Conservation (phyloP, 179 eudicot genomes). For the Sideroxylon spinosum region DNA sequence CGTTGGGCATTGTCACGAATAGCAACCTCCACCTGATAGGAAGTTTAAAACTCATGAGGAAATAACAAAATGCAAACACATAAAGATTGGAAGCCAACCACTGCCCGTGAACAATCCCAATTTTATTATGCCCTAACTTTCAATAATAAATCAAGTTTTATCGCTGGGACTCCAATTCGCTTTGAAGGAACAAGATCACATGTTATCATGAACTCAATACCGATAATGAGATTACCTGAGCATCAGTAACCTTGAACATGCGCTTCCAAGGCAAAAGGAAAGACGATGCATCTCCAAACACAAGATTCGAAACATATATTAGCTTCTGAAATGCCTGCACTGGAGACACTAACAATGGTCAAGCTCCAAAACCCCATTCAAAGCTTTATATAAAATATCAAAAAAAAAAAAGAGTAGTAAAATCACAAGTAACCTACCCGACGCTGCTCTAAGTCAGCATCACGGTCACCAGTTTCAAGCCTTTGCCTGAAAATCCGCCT, state of each 20-base stretch:
- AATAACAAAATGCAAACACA: neutral
- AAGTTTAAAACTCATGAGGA: constrained; percentile 13
- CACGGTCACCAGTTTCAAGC: constrained; percentile 97
- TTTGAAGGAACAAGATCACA: neutral
- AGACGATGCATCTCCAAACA: constrained; percentile 86
- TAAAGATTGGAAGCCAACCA: neutral
- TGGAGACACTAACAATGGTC: constrained; percentile 51
- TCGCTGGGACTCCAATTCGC: neutral
- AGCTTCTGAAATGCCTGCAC: constrained; percentile 99
- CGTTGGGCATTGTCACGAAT: constrained; percentile 94
- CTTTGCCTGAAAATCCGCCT: constrained; percentile 83
- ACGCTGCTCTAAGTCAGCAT: constrained; percentile 73
- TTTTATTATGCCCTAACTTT: neutral
- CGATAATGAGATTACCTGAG: constrained; percentile 54
- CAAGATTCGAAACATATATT: constrained; percentile 87
- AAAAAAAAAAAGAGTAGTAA: constrained; percentile 5
- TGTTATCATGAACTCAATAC: neutral
- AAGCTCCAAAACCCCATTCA: constrained; percentile 34
- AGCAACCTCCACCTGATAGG: constrained; percentile 86
- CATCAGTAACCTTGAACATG: constrained; percentile 75
- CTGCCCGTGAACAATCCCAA: constrained; percentile 6
- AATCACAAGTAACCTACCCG: constrained; percentile 53
- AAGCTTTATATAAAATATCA: neutral
- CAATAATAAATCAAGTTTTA: neutral
- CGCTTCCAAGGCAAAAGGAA: constrained; percentile 99